Conservation (phyloP, 2,329 filamentous ascomycete species). For the Orbilia blumenaviensis region DNA sequence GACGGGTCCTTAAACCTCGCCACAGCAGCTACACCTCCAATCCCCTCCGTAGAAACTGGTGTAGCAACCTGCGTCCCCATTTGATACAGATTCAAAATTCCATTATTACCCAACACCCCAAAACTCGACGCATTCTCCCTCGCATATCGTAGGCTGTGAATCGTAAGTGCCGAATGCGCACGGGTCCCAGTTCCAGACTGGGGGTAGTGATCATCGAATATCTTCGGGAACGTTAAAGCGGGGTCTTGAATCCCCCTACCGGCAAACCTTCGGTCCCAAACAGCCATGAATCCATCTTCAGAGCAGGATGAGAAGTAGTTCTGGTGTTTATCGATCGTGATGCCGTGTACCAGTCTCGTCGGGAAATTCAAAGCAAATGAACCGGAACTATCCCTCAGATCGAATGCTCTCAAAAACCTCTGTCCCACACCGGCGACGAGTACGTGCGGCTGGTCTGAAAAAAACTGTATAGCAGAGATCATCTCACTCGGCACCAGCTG, state of each 20-base stretch:
- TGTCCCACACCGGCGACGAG: constrained; percentile 79
- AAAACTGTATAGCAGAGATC: constrained; percentile 85
- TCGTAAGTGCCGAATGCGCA: constrained; percentile 42
- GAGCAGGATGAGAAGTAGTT: constrained; percentile 87
- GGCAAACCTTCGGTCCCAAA: constrained; percentile 57
- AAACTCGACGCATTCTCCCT: constrained; percentile 55
- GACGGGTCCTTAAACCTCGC: constrained; percentile 50
- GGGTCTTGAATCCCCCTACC: constrained; percentile 52
- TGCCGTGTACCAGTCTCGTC: constrained; percentile 66
- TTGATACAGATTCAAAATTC: constrained; percentile 56
- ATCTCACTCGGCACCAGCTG: constrained; percentile 72
- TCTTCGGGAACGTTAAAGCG: constrained; percentile 54
- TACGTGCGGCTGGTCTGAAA: constrained; percentile 77
- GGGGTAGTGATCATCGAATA: constrained; percentile 53
- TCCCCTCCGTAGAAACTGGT: constrained; percentile 44
- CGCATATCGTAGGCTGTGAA: constrained; percentile 56
- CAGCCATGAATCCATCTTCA: constrained; percentile 56
- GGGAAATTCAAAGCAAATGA: constrained; percentile 63
- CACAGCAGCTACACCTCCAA: constrained; percentile 46
- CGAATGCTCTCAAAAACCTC: constrained; percentile 78
- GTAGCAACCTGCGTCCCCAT: constrained; percentile 46
- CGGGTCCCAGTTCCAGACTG: constrained; percentile 30
- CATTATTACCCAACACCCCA: constrained; percentile 55
- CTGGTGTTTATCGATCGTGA: constrained; percentile 80
- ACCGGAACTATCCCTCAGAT: constrained; percentile 73